These are phyloP conservation scores for Akanthomyces dipterigenus DNA, from an alignment of 2,329 filamentous ascomycete genomes.

Conservation along the genomic window DNA sequence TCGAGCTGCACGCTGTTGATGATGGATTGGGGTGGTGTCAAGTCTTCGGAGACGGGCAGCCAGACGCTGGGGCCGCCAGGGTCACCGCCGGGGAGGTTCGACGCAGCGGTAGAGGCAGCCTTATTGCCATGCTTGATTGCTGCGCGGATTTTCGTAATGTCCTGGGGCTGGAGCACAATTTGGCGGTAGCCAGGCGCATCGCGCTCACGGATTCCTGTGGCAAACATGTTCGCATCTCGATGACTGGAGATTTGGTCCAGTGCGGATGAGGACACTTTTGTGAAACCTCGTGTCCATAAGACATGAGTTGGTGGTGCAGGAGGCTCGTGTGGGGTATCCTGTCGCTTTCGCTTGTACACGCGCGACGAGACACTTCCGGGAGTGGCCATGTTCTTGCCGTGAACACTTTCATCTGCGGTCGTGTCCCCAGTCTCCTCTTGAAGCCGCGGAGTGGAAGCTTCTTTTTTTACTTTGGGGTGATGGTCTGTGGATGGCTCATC, in stretches of 20 bases:
- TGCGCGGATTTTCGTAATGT: slow-evolving; percentile 70
- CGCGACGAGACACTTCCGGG: slow-evolving; percentile 32
- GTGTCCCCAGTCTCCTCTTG: slow-evolving; percentile 51
- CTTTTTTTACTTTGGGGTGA: slow-evolving; percentile 46
- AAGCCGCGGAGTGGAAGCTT: slow-evolving; percentile 48
- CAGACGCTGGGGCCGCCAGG: slow-evolving; percentile 50
- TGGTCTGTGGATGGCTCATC: slow-evolving; percentile 43
- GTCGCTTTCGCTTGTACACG: slow-evolving; percentile 50
- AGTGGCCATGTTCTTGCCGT: slow-evolving; percentile 31
- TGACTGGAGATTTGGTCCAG: slow-evolving; percentile 72
- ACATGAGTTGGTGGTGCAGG: slow-evolving; percentile 58
- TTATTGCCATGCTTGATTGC: slow-evolving; percentile 69
- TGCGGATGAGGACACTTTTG: slow-evolving; percentile 64
- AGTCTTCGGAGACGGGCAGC: slow-evolving; percentile 65
- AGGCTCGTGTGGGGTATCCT: slow-evolving; percentile 41
- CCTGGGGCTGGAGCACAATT: slow-evolving; percentile 67
- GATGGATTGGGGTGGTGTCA: slow-evolving; percentile 80
- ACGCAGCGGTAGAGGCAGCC: slow-evolving; percentile 53
- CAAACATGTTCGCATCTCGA: slow-evolving; percentile 73
- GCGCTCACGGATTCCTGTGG: slow-evolving; percentile 64
- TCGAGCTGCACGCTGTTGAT: slow-evolving; percentile 91
- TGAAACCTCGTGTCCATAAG: slow-evolving; percentile 68
- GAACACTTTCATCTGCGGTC: slow-evolving; percentile 46
- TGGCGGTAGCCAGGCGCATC: slow-evolving; percentile 71
- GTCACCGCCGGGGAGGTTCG: slow-evolving; percentile 53